Conservation (phyloP, 2,329 filamentous ascomycete species). For the Ceratocystis harringtonii region DNA sequence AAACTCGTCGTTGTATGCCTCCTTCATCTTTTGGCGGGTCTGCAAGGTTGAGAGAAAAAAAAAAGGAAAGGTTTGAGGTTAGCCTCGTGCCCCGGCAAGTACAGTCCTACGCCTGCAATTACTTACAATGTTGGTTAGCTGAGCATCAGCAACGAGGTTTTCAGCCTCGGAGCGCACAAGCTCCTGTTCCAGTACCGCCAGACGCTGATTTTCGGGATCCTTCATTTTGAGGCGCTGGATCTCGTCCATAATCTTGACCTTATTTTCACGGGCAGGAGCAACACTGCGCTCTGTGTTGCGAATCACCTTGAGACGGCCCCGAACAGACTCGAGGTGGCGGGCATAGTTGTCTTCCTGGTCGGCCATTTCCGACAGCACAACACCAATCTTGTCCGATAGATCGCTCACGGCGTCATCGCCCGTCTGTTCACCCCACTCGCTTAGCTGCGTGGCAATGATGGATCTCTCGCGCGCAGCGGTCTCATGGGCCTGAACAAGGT, state of each 20-base stretch:
- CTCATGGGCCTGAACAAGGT: slow-evolving; percentile 72
- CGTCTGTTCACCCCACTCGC: slow-evolving; percentile 90
- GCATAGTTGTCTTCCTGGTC: slow-evolving; percentile 87
- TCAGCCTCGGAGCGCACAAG: slow-evolving; percentile 91
- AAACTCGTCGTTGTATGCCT: slow-evolving; percentile 80
- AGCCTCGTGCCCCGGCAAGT: neutral
- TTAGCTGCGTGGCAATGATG: slow-evolving; percentile 76
- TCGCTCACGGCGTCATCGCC: slow-evolving; percentile 76
- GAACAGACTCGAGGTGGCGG: slow-evolving; percentile 72
- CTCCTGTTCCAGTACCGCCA: slow-evolving; percentile 86
- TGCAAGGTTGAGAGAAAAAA: slow-evolving; percentile 24
- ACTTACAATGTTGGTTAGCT: slow-evolving; percentile 82
- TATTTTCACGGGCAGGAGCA: slow-evolving; percentile 77
- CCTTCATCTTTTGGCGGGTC: slow-evolving; percentile 92
- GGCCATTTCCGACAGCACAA: slow-evolving; percentile 79
- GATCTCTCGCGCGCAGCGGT: slow-evolving; percentile 69
- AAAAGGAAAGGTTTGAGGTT: neutral
- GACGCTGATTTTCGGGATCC: slow-evolving; percentile 68
- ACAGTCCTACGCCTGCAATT: neutral
- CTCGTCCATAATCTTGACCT: slow-evolving; percentile 79
- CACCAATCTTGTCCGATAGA: slow-evolving; percentile 88
- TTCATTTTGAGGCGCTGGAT: slow-evolving; percentile 84
- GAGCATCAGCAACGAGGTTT: slow-evolving; percentile 88
- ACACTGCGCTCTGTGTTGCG: slow-evolving; percentile 92
- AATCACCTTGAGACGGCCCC: slow-evolving; percentile 73